phyloP scores from a whole-genome alignment of 2,329 filamentous ascomycete genomes.

The Raffaelea arxii region DNA sequence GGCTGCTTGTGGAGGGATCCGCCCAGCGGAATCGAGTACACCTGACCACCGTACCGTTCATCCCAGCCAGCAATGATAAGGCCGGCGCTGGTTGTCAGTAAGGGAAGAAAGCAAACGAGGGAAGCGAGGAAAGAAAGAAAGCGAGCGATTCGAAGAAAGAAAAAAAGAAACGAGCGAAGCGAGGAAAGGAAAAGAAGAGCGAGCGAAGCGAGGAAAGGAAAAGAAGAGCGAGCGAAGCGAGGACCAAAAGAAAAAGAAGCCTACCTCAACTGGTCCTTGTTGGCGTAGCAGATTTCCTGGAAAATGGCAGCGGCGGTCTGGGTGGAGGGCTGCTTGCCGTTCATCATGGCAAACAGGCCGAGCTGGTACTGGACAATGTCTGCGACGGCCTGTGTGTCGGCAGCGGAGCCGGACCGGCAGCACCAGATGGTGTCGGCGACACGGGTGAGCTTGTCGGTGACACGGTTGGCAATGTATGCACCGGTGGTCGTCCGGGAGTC shows the following conservation, averaged over 20 bases:
- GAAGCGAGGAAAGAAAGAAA: too few species aligned
- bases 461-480: conserved; percentile 96
- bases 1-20: conserved; percentile 96
- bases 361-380: conserved; percentile 98
- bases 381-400: conserved; percentile 94
- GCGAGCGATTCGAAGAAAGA: too few species aligned
- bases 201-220: too few species aligned
- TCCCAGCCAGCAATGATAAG: conserved; percentile 99
- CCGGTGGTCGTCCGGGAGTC: conserved; percentile 97
- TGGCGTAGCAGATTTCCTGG: conserved; percentile 95
- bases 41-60: conserved; percentile 86
- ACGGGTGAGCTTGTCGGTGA: conserved; percentile 97
- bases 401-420: conserved; percentile 93
- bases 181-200: too few species aligned
- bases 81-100: conserved; percentile 84
- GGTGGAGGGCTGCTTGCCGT: conserved; percentile 83
- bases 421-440: conserved; percentile 99
- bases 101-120: too few species aligned
- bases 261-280: conserved; percentile 90
- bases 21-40: conserved; percentile 93
- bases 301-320: conserved; percentile 93
- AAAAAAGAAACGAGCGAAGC: too few species aligned
- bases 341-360: conserved; percentile 81
- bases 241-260: too few species aligned
- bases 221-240: too few species aligned